Base-by-base conservation (phyloP, 2,329 filamentous ascomycete genomes). In the Cercospora citrullina region DNA sequence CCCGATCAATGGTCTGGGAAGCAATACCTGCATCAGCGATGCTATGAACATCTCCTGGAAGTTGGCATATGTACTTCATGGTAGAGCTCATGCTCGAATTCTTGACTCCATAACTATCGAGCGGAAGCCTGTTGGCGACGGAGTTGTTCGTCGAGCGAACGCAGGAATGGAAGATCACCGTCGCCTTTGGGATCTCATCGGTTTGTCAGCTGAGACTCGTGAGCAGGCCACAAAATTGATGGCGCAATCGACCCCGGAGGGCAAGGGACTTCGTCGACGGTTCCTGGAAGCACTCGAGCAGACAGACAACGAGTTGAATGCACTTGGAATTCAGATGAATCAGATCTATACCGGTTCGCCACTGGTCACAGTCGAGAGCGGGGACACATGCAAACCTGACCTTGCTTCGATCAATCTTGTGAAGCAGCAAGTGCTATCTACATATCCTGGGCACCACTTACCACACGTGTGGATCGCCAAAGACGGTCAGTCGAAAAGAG, bases 401-500 rank as follows among this genome's bases (percentile, higher is more conserved):
- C 45, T 16, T 21, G 88, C 87, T 2, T 57, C 53, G 8, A 57
- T 57, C 12, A 57, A 31, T 57, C 53, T 57, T 12, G 10, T 57
- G 12, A 57, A 57, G 53, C 26, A 57, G 7, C 53, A 57, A 57
- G 53, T 57, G 23, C 30, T 57, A n/a, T 57, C 53, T 30, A 57
- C 53, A 1, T 87, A 84, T 69, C 87, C 87, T 0, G 88, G 87
- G 5, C 79, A 79, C 30, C 81, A 86, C 1, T 77, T 90, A 30
- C 87, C 88, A 4, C 87, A 90, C 73, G 86, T 80, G 0, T 89
- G 87, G 87, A 77, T 90, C 6, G 86, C 85, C 72, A 81, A 79
- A 8, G 72, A 79, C 0, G 72, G 80, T 3, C 85, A 85, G 0
- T 77, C 76, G 0, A 75, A 80, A 53, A 76, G 77, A 18, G 74